A percentile compares a stretch with the other conserved stretches of the same genome.
phyloP scores from a whole-genome alignment of 257 asterid species.

The Gentiana dahurica region DNA sequence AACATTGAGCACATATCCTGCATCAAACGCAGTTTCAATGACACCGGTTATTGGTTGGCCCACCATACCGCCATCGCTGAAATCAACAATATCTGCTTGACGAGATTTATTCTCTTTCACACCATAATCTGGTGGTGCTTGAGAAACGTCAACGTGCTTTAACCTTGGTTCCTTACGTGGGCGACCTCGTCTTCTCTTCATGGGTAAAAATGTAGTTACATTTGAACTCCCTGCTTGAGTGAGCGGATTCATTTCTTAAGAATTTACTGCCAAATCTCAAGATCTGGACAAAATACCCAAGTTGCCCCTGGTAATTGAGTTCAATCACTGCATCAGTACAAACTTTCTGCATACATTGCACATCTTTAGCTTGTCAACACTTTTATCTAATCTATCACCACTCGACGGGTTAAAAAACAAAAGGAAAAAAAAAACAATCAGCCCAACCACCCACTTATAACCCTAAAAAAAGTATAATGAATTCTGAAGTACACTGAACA shows the following conservation, averaged over 20 bases:
- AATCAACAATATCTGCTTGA: conserved; percentile 15
- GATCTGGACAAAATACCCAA: too few relatives aligned
- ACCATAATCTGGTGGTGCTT: conserved; percentile 38
- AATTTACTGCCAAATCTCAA: too few relatives aligned
- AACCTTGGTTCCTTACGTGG: conserved; percentile 36
- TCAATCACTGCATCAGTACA: too few relatives aligned
- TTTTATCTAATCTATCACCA: too few relatives aligned
- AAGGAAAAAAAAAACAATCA: too few relatives aligned
- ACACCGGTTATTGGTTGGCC: conserved; percentile 82
- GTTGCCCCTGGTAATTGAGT: too few relatives aligned
- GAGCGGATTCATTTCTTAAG: conserved; percentile 23
- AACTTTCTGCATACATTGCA: too few relatives aligned
- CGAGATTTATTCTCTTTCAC: conserved; percentile 23
- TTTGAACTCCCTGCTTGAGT: conserved; percentile 23
- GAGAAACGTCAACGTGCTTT: conserved; percentile 17
- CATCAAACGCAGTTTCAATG: conserved; percentile 82
- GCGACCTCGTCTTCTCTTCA: conserved; percentile 37
- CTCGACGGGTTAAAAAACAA: too few relatives aligned
- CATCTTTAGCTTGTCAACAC: too few relatives aligned
- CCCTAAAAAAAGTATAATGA: too few relatives aligned
- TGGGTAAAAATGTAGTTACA: conserved; percentile 12
- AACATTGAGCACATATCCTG: conserved; percentile 70
- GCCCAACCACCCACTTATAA: too few relatives aligned
- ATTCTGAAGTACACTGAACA: too few relatives aligned
- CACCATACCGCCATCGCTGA: conserved; percentile 26